Base-by-base conservation (phyloP, 2,329 filamentous ascomycete genomes). In the Huntiella omanensis region DNA sequence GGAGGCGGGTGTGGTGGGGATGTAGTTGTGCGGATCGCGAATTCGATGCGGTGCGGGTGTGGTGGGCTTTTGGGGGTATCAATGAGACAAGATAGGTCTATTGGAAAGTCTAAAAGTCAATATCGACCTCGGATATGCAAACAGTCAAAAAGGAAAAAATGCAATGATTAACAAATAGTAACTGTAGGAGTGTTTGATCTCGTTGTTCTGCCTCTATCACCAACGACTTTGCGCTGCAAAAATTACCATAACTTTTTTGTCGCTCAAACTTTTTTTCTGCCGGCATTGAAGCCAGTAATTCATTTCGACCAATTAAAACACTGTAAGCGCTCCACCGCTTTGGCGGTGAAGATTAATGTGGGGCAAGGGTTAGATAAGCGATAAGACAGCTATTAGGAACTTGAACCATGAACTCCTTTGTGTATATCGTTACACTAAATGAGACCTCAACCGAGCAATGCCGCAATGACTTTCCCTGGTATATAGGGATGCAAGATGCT, bases 231-330 rank as follows among this genome's bases (percentile, higher is more conserved):
- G 32, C 36, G 8, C 17, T 48, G 40, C 33, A 49, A 49, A 49
- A 47, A 46, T 49, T 49, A 45, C 48, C 16, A 46, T 43, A 37
- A 12, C 33, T 22, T 39, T 16, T 48, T 33, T 12, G 16, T 42
- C 47, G 33, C 47, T 48, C 46, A 50, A 50, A 50, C 49, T 50
- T 50, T 50, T 50, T 50, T 50, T 47, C 52, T 50, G 50, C 50
- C 52, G 41, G 43, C 45, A 37, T 45, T 52, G 48, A 41, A 19
- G 10, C 12, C 12, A 13, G 13, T 19, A 19, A 19, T 35, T 2
- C 10, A 19, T 33, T 40, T 37, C 32, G 15, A 6, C 47, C 47
- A 49, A 49, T 49, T 19, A 46, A 22, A 46, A 16, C 32, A 16
- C 11, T 15, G 16, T 2, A 33, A 22, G 11, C 3, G 35, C 40